Evolutionary conservation across 2,329 filamentous ascomycete species (phyloP).

Genomic region (Calonectria montana): DNA sequence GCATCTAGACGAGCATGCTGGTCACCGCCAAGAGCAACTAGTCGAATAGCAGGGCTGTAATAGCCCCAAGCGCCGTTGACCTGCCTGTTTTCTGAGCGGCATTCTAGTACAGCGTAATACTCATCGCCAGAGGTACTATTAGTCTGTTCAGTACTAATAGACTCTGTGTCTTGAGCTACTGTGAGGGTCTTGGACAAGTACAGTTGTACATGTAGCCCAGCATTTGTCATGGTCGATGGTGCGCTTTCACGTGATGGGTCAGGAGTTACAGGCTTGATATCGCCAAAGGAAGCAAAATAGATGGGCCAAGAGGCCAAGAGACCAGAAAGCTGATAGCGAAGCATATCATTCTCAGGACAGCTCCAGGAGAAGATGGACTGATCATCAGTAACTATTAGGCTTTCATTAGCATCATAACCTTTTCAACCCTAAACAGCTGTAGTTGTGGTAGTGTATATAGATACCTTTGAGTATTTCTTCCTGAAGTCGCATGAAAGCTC

Average conservation of each 20-base stretch:
- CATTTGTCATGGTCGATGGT: background rate
- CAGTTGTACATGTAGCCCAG: background rate
- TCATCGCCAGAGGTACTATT: background rate
- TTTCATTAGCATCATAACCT: too few species aligned
- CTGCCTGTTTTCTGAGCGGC: background rate
- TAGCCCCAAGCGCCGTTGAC: background rate
- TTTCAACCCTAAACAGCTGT: too few species aligned
- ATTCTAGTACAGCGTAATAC: background rate
- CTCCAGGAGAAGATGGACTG: constrained; percentile 8
- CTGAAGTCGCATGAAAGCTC: constrained; percentile 12
- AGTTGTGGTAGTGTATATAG: too few species aligned
- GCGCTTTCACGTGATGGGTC: background rate
- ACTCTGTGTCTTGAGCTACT: too few species aligned
- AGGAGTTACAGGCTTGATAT: background rate
- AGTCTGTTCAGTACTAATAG: too few species aligned
- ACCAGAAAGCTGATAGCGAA: background rate
- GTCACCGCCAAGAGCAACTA: background rate
- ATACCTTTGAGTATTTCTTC: constrained; percentile 16
- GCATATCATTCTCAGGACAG: background rate
- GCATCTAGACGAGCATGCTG: background rate
- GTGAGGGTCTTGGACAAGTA: background rate
- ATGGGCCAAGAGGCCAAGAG: background rate
- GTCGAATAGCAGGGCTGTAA: background rate
- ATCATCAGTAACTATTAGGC: background rate
- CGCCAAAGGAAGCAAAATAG: background rate